Base-by-base conservation (phyloP, 2,329 filamentous ascomycete genomes). In the Fusarium sp. region DNA sequence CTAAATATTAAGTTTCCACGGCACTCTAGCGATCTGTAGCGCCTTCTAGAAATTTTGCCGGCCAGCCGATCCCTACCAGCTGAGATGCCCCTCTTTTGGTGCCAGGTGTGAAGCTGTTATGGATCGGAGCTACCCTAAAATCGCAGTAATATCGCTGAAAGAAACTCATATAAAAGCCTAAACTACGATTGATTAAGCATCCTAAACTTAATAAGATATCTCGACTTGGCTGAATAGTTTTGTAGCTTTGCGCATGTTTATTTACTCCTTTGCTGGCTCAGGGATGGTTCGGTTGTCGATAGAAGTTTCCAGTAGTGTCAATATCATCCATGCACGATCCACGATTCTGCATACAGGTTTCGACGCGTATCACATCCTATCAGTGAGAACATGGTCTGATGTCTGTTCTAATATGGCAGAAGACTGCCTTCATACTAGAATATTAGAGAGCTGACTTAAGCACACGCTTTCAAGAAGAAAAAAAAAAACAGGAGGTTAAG, bases 1-100 rank as follows among this genome's bases (percentile, higher is more conserved):
- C 68, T 68, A 66, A 60, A 56, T 53, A 40, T 46, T 49, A 49
- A 63, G 63, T 66, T 74, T 72, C 71, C 40, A 74, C 44, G 43
- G 58, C 28, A n/a, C 42, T 74, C 73, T 65, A 63, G 64, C 40
- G 56, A 39, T 44, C 54, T 42, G 72, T 75, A 66, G 73, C 70
- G 71, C 24, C 49, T 75, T 75, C 73, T 74, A 73, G 73, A 75
- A 75, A 31, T 26, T 26, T 66, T 34, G 44, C 63, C 20, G 28
- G 48, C 42, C 42, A 33, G 40, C 50, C 33, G 24, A 22, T 31
- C 17, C 28, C 26, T 9, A 15, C 40, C 17, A 59, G 40, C 36
- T 48, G 42, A 26, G 9, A 60, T n/a, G 42, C 53, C 60, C 53
- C 42, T 44, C 22, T 28, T 26, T 44, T 11, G 15, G 42, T 22